Percentiles rank a stretch among this genome's conserved stretches.
phyloP scores from a whole-genome alignment of 495 filamentous ascomycete species.

The Tuber calosporum region DNA sequence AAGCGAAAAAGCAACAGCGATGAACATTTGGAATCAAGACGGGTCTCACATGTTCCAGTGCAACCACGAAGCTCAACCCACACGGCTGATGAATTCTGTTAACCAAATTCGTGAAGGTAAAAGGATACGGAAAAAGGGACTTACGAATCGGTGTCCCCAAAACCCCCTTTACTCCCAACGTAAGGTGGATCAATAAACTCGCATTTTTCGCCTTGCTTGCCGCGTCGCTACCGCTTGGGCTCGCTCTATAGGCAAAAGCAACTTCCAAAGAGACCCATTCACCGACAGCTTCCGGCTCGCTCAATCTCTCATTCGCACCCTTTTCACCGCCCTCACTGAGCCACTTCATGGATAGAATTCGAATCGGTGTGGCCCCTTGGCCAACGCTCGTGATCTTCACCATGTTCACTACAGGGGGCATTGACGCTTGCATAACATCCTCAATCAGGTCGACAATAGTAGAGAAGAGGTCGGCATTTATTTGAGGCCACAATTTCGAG shows the following conservation, averaged over 20 bases:
- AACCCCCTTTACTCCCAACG: slow-evolving; percentile 32
- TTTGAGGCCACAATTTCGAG: slow-evolving; percentile 38
- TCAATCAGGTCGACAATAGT: slow-evolving; percentile 37
- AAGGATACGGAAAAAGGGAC: slow-evolving; percentile 52
- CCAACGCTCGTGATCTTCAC: slow-evolving; percentile 36
- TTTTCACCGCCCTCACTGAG: slow-evolving; percentile 25
- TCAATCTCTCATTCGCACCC: slow-evolving; percentile 44
- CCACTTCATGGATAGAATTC: slow-evolving; percentile 34
- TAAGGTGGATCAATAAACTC: slow-evolving; percentile 50
- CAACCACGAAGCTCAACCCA: slow-evolving; percentile 66
- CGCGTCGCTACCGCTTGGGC: slow-evolving; percentile 51
- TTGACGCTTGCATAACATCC: slow-evolving; percentile 39
- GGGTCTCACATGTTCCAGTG: slow-evolving; percentile 51
- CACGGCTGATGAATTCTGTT: slow-evolving; percentile 45
- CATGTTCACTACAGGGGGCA: slow-evolving; percentile 33
- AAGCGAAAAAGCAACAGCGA: slow-evolving; percentile 2
- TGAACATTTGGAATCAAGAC: no score
- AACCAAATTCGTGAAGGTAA: slow-evolving; percentile 45
- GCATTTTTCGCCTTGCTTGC: slow-evolving; percentile 60
- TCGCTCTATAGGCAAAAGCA: slow-evolving; percentile 60
- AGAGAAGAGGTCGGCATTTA: slow-evolving; percentile 36
- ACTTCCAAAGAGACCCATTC: slow-evolving; percentile 51
- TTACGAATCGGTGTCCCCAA: slow-evolving; percentile 56
- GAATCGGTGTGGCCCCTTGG: slow-evolving; percentile 32
- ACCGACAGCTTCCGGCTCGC: slow-evolving; percentile 36